Evolutionary conservation across 768 basidiomycete species (phyloP).

Genomic region (Hypholoma sublateritium): DNA sequence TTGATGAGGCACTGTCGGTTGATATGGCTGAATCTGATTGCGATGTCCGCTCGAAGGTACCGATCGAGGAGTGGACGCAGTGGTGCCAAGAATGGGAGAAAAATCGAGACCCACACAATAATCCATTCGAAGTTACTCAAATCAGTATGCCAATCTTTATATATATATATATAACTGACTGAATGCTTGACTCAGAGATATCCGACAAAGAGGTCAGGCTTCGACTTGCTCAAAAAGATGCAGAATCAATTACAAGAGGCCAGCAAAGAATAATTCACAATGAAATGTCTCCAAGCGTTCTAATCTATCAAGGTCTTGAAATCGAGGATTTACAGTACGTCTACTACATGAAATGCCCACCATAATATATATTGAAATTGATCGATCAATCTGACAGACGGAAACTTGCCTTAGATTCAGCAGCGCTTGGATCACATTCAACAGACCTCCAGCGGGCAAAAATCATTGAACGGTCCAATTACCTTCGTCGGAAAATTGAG

Average conservation of each 20-base stretch:
- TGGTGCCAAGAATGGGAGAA: conserved; percentile 21
- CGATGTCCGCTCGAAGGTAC: background rate
- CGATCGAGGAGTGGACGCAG: conserved; percentile 16
- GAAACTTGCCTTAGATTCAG: conserved; percentile 10
- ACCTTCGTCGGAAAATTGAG: conserved; percentile 20
- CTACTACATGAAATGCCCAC: background rate
- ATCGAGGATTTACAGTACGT: conserved; percentile 34
- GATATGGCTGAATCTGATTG: background rate
- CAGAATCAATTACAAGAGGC: conserved; percentile 3
- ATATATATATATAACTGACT: background rate
- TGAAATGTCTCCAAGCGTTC: conserved; percentile 18
- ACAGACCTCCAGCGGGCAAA: conserved; percentile 28
- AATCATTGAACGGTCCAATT: conserved; percentile 22
- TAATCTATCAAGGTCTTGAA: conserved; percentile 29
- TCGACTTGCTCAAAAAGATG: conserved; percentile 24
- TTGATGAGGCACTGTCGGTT: conserved; percentile 7
- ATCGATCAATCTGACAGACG: conserved; percentile 7
- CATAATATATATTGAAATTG: background rate
- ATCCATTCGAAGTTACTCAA: conserved; percentile 18
- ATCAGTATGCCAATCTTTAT: background rate
- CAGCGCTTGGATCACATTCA: conserved; percentile 19
- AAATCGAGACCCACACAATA: conserved; percentile 12
- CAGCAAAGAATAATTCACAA: conserved; percentile 8
- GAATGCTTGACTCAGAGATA: background rate
- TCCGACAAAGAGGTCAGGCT: conserved; percentile 17